A percentile compares a stretch with the other conserved stretches of the same genome.
Conservation (phyloP, 495 filamentous ascomycete species). For the Cenococcum geophilum region DNA sequence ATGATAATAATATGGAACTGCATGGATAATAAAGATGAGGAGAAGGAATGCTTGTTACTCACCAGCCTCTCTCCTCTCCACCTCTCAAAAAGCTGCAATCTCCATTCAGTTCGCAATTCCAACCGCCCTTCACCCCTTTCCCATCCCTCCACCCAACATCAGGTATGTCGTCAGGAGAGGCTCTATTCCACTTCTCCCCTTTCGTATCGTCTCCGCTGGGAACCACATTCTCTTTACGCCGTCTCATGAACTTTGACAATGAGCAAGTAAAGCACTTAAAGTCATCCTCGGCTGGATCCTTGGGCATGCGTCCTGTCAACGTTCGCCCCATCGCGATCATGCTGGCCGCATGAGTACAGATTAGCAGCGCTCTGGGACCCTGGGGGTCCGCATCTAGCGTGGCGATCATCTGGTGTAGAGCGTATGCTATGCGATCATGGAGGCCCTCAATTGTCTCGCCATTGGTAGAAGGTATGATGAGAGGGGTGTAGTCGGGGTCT, state of each 20-base stretch:
- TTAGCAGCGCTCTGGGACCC: conserved; percentile 55
- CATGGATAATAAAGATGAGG: too few relatives aligned
- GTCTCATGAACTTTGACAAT: conserved; percentile 56
- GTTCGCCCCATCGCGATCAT: conserved; percentile 78
- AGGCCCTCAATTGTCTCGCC: conserved; percentile 75
- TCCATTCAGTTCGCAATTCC: conserved; percentile 71
- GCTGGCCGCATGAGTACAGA: conserved; percentile 87
- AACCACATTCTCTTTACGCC: conserved; percentile 21
- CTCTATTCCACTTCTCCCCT: conserved; percentile 12
- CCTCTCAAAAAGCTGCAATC: conserved; percentile 72
- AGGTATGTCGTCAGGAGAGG: conserved; percentile 40
- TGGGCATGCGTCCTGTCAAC: conserved; percentile 70
- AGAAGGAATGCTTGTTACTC: conserved; percentile 36
- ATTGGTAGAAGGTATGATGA: conserved; percentile 56
- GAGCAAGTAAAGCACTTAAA: conserved; percentile 84
- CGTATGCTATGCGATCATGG: conserved; percentile 70
- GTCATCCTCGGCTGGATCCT: conserved; percentile 62
- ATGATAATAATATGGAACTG: too few relatives aligned
- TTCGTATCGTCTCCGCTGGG: conserved; percentile 12
- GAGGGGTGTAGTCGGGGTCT: conserved; percentile 49
- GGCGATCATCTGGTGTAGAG: conserved; percentile 63
- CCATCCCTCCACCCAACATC: conserved; percentile 62
- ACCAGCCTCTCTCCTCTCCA: conserved; percentile 89
- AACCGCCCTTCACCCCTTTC: conserved; percentile 70
- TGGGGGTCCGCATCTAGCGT: conserved; percentile 56